Percentiles rank a stretch among this genome's conserved stretches.
phyloP scores from a whole-genome alignment of 2,329 filamentous ascomycete species.

The Chaetomiaceae sp. region DNA sequence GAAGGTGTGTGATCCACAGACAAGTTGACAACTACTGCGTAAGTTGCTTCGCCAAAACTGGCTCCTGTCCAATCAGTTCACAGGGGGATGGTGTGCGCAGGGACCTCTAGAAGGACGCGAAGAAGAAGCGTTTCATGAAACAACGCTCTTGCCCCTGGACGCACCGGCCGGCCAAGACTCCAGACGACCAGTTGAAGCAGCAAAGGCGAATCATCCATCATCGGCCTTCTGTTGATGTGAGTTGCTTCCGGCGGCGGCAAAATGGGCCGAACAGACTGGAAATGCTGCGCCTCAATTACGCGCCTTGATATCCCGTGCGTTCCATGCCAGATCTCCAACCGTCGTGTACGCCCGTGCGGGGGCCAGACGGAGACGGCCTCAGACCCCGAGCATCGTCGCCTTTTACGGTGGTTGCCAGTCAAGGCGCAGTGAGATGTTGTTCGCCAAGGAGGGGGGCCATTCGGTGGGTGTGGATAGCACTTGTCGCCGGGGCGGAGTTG shows the following conservation, averaged over 20 bases:
- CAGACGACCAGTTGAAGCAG: background rate
- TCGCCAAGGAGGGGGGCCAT: too few species aligned
- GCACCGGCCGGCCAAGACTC: background rate
- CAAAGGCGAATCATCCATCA: background rate
- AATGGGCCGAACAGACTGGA: background rate
- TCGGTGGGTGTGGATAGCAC: too few species aligned
- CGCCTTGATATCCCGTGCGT: background rate
- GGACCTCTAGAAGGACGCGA: too few species aligned
- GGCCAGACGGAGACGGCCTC: too few species aligned
- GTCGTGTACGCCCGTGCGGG: too few species aligned
- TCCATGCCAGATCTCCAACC: background rate
- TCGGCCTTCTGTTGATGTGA: background rate
- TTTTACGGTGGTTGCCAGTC: too few species aligned
- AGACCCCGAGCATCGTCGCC: too few species aligned
- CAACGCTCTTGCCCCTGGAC: background rate
- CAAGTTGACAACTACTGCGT: too few species aligned
- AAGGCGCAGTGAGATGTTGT: too few species aligned
- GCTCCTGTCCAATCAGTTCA: background rate
- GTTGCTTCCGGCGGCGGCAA: conserved; percentile 8
- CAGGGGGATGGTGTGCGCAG: too few species aligned
- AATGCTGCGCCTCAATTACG: conserved; percentile 11
- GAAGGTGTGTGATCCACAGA: too few species aligned
- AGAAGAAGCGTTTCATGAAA: background rate
- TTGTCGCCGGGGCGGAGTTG: too few species aligned
- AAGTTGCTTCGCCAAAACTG: background rate